A percentile compares a stretch with the other conserved stretches of the same genome.
phyloP scores from a whole-genome alignment of 2,329 filamentous ascomycete species.

The Chaetoscypha palmicola region DNA sequence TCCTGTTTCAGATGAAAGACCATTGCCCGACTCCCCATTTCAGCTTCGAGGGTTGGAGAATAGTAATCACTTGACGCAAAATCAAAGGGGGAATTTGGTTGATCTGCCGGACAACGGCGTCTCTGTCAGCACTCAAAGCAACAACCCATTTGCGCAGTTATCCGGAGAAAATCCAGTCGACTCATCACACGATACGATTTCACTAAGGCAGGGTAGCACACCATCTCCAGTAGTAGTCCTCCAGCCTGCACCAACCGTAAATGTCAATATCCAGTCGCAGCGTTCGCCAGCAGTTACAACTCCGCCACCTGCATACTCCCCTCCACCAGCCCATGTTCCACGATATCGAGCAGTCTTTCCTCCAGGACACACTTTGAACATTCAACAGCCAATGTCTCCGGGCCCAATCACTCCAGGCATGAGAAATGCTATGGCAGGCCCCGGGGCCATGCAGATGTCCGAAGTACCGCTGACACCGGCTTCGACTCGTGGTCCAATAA shows the following conservation, averaged over 20 bases:
- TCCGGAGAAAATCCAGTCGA: slow-evolving; percentile 11
- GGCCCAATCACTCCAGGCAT: slow-evolving; percentile 57
- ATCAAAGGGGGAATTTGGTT: not conserved
- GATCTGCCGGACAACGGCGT: too few species aligned
- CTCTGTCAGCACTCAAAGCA: slow-evolving; percentile 16
- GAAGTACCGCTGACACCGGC: slow-evolving; percentile 49
- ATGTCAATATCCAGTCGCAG: slow-evolving; percentile 4
- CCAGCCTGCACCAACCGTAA: slow-evolving; percentile 1
- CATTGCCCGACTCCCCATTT: slow-evolving; percentile 14
- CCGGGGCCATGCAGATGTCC: slow-evolving; percentile 52
- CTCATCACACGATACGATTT: slow-evolving; percentile 1
- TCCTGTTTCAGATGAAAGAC: slow-evolving; percentile 11
- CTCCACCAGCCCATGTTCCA: slow-evolving; percentile 19
- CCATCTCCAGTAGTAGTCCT: slow-evolving; percentile 7
- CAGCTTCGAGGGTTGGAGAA: not conserved
- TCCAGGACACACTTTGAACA: slow-evolving; percentile 39
- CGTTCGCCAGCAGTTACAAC: slow-evolving; percentile 10
- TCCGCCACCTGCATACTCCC: slow-evolving; percentile 29
- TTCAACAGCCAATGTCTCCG: slow-evolving; percentile 49
- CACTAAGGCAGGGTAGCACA: slow-evolving; percentile 6
- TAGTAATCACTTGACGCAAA: not conserved
- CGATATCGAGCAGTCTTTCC: slow-evolving; percentile 53
- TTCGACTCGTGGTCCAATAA: slow-evolving; percentile 21
- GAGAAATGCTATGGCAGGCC: slow-evolving; percentile 54
- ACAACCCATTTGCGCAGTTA: slow-evolving; percentile 24